Base-by-base conservation (phyloP, 2,329 filamentous ascomycete genomes). In the Trichoderma simmonsii region DNA sequence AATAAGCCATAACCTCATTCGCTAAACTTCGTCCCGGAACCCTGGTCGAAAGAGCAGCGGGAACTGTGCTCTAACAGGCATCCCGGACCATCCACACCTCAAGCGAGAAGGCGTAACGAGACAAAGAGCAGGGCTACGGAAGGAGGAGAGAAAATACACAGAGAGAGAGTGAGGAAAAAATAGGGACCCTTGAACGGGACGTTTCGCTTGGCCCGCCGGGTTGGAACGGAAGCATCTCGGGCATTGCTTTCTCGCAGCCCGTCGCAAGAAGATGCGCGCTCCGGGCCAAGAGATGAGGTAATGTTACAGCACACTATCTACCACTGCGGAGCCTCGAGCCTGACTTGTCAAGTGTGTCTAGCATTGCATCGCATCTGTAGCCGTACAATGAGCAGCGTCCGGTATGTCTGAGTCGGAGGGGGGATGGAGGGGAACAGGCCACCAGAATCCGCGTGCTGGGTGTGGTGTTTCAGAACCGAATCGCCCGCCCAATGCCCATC, bases 31-130 rank as follows among this genome's bases (percentile, higher is more conserved):
- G 59, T 70, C 60, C 60, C 71, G 66, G 66, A 34, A 70, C 60
- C 71, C 51, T 64, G 54, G 71, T 60, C 71, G 26, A 64, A 21
- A 21, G 66, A 69, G 54, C 56, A 39, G 39, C 59, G 39, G 73
- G 48, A 67, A 61, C 72, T 56, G 72, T 70, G 68, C 73, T 74
- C 70, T 51, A 75, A 74, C 63, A 56, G 73, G 74, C 69, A 75
- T 72, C 64, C 74, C 73, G 72, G 72, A 48, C 66, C 71, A 71
- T 63, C 30, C 70, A 60, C 59, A 70, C 64, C 51, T 21, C 51
- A 70, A 56, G 43, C 68, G 59, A 63, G 36, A 66, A 60, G 48
- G 69, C 28, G 64, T 67, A 43, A 36, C 26, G 66, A 66, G 36
- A 61, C 39, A n/a, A 21, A 69, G n/a, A 39, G 56, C 48, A 54